Conservation (phyloP, 768 basidiomycete species). For the Cubamyces lactineus region DNA sequence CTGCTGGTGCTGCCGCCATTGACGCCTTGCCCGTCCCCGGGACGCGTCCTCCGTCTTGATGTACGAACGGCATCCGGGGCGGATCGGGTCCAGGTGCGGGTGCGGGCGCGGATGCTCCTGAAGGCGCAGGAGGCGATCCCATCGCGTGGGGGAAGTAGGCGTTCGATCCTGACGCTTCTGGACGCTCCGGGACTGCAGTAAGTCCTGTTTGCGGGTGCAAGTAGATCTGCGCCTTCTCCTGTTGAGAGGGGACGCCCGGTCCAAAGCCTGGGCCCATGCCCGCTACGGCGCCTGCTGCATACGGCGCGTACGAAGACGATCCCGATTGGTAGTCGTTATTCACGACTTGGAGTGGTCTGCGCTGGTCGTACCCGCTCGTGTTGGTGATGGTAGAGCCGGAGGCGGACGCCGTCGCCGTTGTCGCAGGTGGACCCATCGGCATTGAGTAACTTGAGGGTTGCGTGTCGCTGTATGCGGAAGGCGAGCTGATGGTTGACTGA, state of each 20-base stretch:
- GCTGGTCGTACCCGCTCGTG: conserved; percentile 4
- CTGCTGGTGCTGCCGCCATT: background rate
- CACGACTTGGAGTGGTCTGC: conserved; percentile 11
- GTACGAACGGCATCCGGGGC: conserved; percentile 2
- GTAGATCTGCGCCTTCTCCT: conserved; percentile 18
- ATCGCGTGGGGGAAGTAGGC: background rate
- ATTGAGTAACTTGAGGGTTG: background rate
- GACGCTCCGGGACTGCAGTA: background rate
- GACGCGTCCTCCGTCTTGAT: conserved; percentile 10
- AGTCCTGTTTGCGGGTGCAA: conserved; percentile 16
- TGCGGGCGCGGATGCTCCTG: background rate
- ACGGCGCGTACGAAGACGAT: background rate
- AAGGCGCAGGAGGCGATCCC: background rate
- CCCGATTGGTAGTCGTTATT: conserved; percentile 1
- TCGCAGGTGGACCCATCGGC: background rate
- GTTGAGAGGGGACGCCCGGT: background rate
- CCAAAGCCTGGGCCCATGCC: too few relatives aligned
- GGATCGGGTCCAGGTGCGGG: conserved; percentile 1
- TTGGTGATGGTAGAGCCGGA: background rate
- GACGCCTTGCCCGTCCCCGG: background rate
- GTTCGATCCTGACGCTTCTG: conserved; percentile 6
- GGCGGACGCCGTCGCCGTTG: background rate
- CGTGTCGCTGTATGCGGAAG: conserved; percentile 1
- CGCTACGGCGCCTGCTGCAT: too few relatives aligned
- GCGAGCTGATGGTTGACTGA: background rate